Evolutionary conservation across 306 rosid species (phyloP).

Genomic region (Oemleria cerasiformis): DNA sequence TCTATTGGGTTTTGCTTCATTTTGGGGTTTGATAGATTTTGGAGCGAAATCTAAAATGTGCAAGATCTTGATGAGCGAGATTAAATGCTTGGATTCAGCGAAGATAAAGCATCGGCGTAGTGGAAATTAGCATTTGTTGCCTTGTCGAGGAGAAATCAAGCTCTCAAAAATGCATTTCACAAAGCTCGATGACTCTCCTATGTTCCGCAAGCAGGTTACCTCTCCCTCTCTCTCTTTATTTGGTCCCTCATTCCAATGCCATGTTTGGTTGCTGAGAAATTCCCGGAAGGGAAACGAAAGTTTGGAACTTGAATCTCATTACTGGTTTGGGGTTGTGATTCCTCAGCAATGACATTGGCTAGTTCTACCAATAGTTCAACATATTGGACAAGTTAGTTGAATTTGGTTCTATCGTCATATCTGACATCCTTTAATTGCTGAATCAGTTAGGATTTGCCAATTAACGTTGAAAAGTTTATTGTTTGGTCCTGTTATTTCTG

Average conservation of each 20-base stretch:
- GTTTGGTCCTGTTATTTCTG: neutral
- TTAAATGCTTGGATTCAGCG: conserved; percentile 19
- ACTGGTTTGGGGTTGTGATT: neutral
- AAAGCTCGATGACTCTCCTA: conserved; percentile 98
- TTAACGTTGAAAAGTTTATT: neutral
- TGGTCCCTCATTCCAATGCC: neutral
- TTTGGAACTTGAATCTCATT: neutral
- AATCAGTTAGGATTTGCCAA: neutral
- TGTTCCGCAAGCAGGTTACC: conserved; percentile 99
- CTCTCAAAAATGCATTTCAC: conserved; percentile 80
- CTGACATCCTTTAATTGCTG: neutral
- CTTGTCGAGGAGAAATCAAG: neutral
- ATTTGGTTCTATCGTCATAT: neutral
- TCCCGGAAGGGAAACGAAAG: neutral
- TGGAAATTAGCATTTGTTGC: no score
- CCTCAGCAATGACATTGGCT: neutral
- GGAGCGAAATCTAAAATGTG: conserved; percentile 23
- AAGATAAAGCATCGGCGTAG: conserved; percentile 40
- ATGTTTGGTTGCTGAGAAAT: conserved; percentile 6
- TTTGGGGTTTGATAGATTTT: conserved; percentile 18
- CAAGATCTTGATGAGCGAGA: conserved; percentile 36
- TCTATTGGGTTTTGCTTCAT: conserved; percentile 1
- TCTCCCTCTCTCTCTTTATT: conserved; percentile 11
- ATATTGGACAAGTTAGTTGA: neutral
- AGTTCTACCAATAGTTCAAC: neutral